Base-by-base conservation (phyloP, 2,329 filamentous ascomycete genomes). In the Ophiostoma himal-ulmi region DNA sequence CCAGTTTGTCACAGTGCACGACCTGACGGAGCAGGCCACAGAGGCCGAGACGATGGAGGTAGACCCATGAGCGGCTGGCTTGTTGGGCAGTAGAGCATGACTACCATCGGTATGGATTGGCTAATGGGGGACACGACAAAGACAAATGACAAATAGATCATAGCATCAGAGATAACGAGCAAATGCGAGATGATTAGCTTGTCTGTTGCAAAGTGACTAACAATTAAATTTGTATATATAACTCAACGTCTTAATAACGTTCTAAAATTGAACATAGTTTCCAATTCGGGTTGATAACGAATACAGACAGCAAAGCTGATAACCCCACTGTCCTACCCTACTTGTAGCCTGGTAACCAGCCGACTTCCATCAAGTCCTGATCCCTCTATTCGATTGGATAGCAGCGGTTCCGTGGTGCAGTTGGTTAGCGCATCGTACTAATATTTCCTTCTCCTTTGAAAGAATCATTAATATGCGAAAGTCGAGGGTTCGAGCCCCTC, bases 1-100 rank as follows among this genome's bases (percentile, higher is more conserved):
- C 79, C 94, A 96, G 80, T 98, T 95, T 80, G 90, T 98, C 71
- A 96, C 91, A 39, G 91, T 99, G 71, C 89, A 96, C 76, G 94
- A 98, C 79, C 81, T 97, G 76, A 86, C 73, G 17, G 73, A 69
- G 10, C 71, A 89, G 70, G 86, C 88, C 70, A 88, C 90, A 73
- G 52, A 69, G 34, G 67, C 86, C 68, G 89, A 91, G 78, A 84
- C 82, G 78, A 91, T 91, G 89, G 88, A 91, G 76, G 83, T 91
- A 65, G 88, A 91, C 78, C 81, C 83, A 77, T 90, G 82, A 79
- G 69, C 26, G 54, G 64, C 17, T 64, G 3, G 57, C 6, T 26
- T 22, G 17, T 26, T n/a, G 60, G 26, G 11, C 62, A 48, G 52
- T 69, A 67, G 60, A 54, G 20, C 17, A 54, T 54, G 17, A n/a